phyloP scores from a whole-genome alignment of 2,329 filamentous ascomycete genomes.

The Alternaria alternata region DNA sequence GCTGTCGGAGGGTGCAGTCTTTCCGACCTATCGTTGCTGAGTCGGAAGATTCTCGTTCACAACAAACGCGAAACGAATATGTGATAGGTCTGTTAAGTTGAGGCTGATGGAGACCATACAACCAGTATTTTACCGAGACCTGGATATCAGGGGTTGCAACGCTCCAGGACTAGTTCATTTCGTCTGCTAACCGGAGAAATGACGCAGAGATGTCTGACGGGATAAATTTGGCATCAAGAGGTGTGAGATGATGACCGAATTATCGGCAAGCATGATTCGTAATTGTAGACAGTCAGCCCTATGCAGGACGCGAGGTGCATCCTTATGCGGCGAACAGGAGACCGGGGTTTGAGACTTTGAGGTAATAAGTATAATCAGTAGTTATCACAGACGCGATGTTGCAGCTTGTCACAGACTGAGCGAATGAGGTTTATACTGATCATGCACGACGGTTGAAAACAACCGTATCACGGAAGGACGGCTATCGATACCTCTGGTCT shows the following conservation, averaged over 20 bases:
- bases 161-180: neutral
- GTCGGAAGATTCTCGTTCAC: neutral
- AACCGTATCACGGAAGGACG: constrained; percentile 6
- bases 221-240: neutral
- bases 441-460: constrained; percentile 2
- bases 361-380: neutral
- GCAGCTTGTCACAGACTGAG: neutral
- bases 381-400: neutral
- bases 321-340: neutral
- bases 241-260: neutral
- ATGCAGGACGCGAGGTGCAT: neutral
- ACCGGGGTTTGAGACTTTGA: no score
- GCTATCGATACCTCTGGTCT: neutral
- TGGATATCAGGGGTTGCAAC: neutral
- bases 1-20: neutral
- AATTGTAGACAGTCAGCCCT: neutral
- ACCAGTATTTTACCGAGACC: no score
- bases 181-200: neutral
- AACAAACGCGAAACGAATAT: no score
- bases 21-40: neutral
- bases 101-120: no score
- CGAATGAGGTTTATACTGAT: neutral
- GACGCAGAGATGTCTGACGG: neutral
- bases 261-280: neutral
- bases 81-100: no score